Evolutionary conservation across 495 filamentous ascomycete species (phyloP), one percentile per base, ranked within the genome.

Genomic region (Xylaria flabelliformis): DNA sequence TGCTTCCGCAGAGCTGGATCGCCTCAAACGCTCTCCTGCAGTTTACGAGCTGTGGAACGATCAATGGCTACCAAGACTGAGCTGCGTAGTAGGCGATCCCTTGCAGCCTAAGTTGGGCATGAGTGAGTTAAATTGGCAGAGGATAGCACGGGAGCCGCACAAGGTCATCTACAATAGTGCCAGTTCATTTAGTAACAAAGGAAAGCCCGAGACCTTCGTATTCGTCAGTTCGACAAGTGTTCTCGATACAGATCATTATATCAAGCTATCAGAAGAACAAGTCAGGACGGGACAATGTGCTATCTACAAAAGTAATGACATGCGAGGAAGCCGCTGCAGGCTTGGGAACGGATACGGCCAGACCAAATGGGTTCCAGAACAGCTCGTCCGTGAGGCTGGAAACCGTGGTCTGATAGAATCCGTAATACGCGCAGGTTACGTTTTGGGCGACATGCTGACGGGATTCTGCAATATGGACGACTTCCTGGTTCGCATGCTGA

Each of bases 211-310:
- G 85, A 83, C 84, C 1, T 89, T 97, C 69, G 86, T 88, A 4
- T 98, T 97, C 73, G 91, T 98, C 73, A 94, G 91, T 76, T 97
- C 94, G 0, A 99, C 95, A 15, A 91, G 89, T 64, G 90, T 92
- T 0, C 87, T 99, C 1, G 95, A 98, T 75, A 94, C 88, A 0
- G 89, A 93, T 19, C 80, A 97, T 83, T 97, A 93, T 76, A 88
- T 97, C 70, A 78, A 88, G 12, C 86, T 93, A 46, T 95, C 93
- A 0, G 88, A 94, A 44, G 82, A 87, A 48, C 88, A 86, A 68
- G 79, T 80, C 46, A 78, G 79, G 48, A 83, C 82, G 53, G 85
- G 83, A 26, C 81, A 80, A 21, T 77, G 86, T 39, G 79, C 85
- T 41, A 78, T 91, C 29, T 80, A 84, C 69, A 83, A 85, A 58